Evolutionary conservation across 306 rosid genomes (phyloP), one percentile per base, ranked within the genome.

Genomic region (Gynostemma pentaphyllum): DNA sequence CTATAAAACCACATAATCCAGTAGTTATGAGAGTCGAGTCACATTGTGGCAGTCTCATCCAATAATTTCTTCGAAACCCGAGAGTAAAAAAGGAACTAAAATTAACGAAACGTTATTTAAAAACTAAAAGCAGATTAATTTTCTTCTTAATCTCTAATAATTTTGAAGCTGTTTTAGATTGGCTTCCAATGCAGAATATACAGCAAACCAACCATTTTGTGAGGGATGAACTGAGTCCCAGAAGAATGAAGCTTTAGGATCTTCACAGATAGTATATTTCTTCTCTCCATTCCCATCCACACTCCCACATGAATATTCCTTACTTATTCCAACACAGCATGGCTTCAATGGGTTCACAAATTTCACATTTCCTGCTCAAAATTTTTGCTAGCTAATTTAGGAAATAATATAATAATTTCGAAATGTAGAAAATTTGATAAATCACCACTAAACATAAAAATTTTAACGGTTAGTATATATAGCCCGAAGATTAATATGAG

Each of bases 201-300:
- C 88, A 14, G 92, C 94, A 4, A 60, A 73, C 98, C 98, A 92
- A 2, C 95, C 98, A 28, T 84, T 83, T 29, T 92, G 77, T 1
- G 96, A 76, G 1, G 98, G 96, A 52, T 92, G 98, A 47, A 70
- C 84, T 23, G 23, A 5, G 64, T 92, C 98, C 98, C 98, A 92
- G 65, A 92, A 92, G 83, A 92, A 92, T 14, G 95, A 55, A 0
- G 88, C 70, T 59, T 72, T 48, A 0, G 95, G 96, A 29, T 82
- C 42, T 14, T 81, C 72, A 41, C 98, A 92, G 0, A 92, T 69
- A n/a, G 41, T 63, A 50, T 82, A 92, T 59, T 77, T 84, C 79
- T 74, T 92, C 19, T 54, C 77, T 0, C 78, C 81, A 7, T 69
- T 76, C 13, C 16, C 19, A 13, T 79, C 89, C 11, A 86, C 76